These are phyloP conservation scores for Daedaleopsis sinensis DNA, from an alignment of 768 basidiomycete species.

Conservation along the genomic window DNA sequence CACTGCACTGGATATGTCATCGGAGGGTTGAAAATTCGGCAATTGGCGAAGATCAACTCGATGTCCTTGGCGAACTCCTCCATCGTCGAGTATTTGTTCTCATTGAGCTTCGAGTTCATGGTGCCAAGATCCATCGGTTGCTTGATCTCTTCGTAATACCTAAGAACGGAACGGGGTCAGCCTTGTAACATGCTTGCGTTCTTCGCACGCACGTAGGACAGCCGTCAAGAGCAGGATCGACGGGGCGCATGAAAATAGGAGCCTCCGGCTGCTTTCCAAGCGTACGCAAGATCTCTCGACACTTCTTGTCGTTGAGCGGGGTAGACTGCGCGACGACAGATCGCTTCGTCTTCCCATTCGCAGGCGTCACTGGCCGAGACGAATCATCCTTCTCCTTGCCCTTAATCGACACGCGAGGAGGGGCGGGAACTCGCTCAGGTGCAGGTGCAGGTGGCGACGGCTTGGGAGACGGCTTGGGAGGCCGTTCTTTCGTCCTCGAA, in stretches of 20 bases:
- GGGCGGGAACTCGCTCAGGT: constrained; percentile 29
- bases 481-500: constrained; percentile 49
- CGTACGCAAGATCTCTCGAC: constrained; percentile 66
- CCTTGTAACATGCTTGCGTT: not conserved
- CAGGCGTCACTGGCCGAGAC: constrained; percentile 35
- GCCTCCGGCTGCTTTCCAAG: constrained; percentile 67
- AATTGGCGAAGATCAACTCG: constrained; percentile 85
- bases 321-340: constrained; percentile 36
- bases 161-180: constrained; percentile 34
- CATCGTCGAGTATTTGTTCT: constrained; percentile 75
- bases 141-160: constrained; percentile 90
- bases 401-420: constrained; percentile 54
- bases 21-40: constrained; percentile 89
- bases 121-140: constrained; percentile 95
- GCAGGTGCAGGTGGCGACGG: constrained; percentile 23
- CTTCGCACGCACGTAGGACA: constrained; percentile 80
- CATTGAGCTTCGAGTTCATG: constrained; percentile 66
- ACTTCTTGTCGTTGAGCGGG: constrained; percentile 83
- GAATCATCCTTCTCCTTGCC: constrained; percentile 78
- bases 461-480: constrained; percentile 31
- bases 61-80: constrained; percentile 81
- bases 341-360: constrained; percentile 41
- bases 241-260: constrained; percentile 76
- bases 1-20: constrained; percentile 73
- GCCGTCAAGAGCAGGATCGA: constrained; percentile 81